Conservation (phyloP, 2,329 filamentous ascomycete genomes). For the Colletotrichum sp. region DNA sequence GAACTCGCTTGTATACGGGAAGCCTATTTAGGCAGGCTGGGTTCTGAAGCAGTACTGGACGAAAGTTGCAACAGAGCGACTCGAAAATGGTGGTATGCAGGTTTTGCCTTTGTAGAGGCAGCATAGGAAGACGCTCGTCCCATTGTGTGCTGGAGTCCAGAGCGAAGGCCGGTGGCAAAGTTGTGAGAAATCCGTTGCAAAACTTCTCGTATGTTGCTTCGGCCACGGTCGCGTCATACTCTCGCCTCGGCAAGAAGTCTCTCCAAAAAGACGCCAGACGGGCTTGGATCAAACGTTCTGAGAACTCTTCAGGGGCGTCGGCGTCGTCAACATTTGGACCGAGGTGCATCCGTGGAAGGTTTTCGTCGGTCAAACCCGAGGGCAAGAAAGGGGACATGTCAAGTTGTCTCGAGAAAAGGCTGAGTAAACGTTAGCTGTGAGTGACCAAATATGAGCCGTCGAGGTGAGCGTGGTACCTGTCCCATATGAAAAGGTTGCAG, state of each 20-base stretch:
- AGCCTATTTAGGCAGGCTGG: neutral
- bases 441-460: neutral
- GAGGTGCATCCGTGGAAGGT: neutral
- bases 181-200: neutral
- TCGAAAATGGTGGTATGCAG: neutral
- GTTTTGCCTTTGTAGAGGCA: neutral
- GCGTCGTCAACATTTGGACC: neutral
- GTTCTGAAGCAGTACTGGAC: neutral
- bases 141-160: neutral
- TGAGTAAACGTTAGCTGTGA: neutral
- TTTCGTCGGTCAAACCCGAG: neutral
- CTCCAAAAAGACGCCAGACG: neutral
- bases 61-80: neutral
- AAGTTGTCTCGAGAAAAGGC: neutral
- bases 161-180: neutral
- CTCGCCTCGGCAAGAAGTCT: neutral
- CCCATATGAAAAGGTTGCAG: neutral
- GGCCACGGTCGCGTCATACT: neutral
- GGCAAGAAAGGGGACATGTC: neutral
- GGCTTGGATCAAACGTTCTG: neutral
- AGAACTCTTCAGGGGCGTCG: neutral
- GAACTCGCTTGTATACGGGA: neutral
- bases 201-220: neutral
- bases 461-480: neutral
- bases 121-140: neutral